A percentile compares a stretch with the other conserved stretches of the same genome.
These are phyloP conservation scores for Paramecium biaurelia DNA, from an alignment of 73 alveolate species.

Conservation along the genomic window DNA sequence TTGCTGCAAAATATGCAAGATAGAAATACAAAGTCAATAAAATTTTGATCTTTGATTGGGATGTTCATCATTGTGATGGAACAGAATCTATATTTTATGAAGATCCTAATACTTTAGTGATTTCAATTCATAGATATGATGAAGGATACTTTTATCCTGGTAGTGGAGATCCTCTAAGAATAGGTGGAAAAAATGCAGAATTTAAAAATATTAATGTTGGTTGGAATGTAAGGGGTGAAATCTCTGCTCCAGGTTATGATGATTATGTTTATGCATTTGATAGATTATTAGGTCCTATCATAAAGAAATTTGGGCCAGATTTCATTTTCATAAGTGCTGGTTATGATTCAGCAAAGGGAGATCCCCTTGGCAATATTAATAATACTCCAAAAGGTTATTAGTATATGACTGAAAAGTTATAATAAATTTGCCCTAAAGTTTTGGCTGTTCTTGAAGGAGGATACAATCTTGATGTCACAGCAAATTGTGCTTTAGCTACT, in stretches of 20 bases:
- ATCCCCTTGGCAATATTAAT: conserved; percentile 93
- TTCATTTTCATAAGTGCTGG: conserved; percentile 96
- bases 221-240: conserved; percentile 69
- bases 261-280: conserved; percentile 92
- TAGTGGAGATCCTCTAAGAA: conserved; percentile 77
- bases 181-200: conserved; percentile 85
- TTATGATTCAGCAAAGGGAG: conserved; percentile 97
- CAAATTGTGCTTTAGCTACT: conserved; percentile 32
- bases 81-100: conserved; percentile 91
- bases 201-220: conserved; percentile 90
- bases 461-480: conserved; percentile 48
- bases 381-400: conserved; percentile 87
- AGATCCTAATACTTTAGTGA: conserved; percentile 83
- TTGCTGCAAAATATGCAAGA: conserved; percentile 91
- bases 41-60: conserved; percentile 97
- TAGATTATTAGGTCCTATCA: conserved; percentile 85
- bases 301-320: conserved; percentile 92
- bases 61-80: conserved; percentile 99
- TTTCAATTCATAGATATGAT: conserved; percentile 94
- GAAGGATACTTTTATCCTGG: conserved; percentile 83
- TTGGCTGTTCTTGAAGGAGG: conserved; percentile 60
- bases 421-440: neutral
- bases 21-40: conserved; percentile 67
- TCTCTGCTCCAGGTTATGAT: conserved; percentile 89
- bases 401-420: conserved; percentile 36